phyloP scores from a whole-genome alignment of 345 rosid genomes.

The Salix caprea region DNA sequence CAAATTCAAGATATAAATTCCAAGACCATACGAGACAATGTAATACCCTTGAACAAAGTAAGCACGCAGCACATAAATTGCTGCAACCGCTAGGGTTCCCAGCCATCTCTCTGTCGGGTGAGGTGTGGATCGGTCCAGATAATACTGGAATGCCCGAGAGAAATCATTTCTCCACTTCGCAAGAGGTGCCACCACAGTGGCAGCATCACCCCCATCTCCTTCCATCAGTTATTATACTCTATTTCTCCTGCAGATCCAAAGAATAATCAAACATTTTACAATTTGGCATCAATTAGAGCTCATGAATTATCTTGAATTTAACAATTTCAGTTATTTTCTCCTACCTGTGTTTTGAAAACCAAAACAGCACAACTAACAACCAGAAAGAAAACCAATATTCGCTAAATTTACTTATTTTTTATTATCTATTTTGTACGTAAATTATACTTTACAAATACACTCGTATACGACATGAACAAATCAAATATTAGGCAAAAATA shows the following conservation, averaged over 20 bases:
- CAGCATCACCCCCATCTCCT: slow-evolving; percentile 36
- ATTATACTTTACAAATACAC: not conserved
- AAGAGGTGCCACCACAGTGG: slow-evolving; percentile 32
- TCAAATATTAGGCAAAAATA: not conserved
- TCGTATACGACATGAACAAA: too few species aligned
- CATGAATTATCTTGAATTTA: not conserved
- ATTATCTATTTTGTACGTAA: not conserved
- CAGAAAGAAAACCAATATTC: not conserved
- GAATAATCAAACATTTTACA: not conserved
- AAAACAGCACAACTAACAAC: not conserved
- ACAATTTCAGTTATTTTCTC: not conserved
- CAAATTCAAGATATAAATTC: slow-evolving; percentile 71
- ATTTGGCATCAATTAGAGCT: not conserved
- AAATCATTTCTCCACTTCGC: slow-evolving; percentile 46
- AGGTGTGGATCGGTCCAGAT: slow-evolving; percentile 73
- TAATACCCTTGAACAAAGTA: slow-evolving; percentile 60
- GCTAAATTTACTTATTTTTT: not conserved
- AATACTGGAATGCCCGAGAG: slow-evolving; percentile 57
- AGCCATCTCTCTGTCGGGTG: slow-evolving; percentile 56
- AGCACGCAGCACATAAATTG: slow-evolving; percentile 52
- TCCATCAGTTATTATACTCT: slow-evolving; percentile 25
- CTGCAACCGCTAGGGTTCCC: slow-evolving; percentile 46
- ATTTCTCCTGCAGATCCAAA: slow-evolving; percentile 10
- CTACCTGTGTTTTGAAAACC: not conserved
- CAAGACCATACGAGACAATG: slow-evolving; percentile 57